Base-by-base conservation (phyloP, 805 yeast genomes). In the Myxozyma melibiosi region DNA sequence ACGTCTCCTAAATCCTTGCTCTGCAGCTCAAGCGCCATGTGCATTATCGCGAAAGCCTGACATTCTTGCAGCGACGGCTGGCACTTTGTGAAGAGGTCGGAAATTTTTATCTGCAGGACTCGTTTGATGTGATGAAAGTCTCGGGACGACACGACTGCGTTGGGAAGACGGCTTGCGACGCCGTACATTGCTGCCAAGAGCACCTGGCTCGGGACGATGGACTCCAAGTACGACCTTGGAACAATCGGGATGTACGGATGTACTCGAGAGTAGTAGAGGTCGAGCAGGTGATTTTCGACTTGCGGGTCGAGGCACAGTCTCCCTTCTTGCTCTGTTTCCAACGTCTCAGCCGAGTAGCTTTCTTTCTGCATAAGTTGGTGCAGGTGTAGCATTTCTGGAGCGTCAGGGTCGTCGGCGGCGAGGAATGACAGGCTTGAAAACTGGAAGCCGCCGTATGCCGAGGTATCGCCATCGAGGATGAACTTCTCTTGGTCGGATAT, bases 161-260 rank as follows among this genome's bases (percentile, higher is more conserved):
- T 44, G 18, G 58, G 58, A 6, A 54, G 53, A 8, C 58, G 43
- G 35, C 58, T 25, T 42, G 58, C 58, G 28, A 54, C 54, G n/a
- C 58, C 58, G 38, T 54, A 54, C 54, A 54, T 54, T 43, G 58
- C 53, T 8, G 58, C 37, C n/a, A 54, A 31, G 33, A 54, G 40
- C 24, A 27, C 27, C 30, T 54, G 58, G 5, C 39, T 30, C 8
- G 50, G 58, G 22, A 28, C 43, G 18, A 40, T 41, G 14, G 53
- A 30, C 13, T 54, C 47, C 18, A 54, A 33, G 37, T 54, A 45
- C 27, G 48, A 22, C 2, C 53, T 54, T 24, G 58, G 58, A 20
- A 54, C 58, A 43, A 54, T 49, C 8, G 58, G 58, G 22, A 54
- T 54, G 43, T 54, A 54, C n/a, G 58, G 53, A 16, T 54, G 53